A percentile compares a stretch with the other conserved stretches of the same genome.
phyloP scores from a whole-genome alignment of 768 basidiomycete genomes.

The Inosperma sp. region DNA sequence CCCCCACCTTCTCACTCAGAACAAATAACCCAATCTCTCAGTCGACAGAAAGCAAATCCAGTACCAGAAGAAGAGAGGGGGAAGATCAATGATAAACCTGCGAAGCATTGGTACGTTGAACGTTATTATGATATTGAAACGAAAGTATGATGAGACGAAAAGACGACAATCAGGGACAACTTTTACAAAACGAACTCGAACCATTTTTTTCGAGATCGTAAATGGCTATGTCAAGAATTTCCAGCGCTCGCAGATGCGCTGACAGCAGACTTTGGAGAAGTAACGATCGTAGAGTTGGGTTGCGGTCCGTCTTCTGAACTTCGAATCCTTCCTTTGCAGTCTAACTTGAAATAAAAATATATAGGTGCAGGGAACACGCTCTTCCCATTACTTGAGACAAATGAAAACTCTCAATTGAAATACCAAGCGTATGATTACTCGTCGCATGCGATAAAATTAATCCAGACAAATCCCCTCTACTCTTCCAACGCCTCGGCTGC shows the following conservation, averaged over 20 bases:
- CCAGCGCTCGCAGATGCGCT: constrained; percentile 76
- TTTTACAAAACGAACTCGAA: constrained; percentile 83
- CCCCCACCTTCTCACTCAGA: constrained; percentile 77
- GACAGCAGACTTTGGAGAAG: constrained; percentile 71
- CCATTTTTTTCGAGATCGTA: constrained; percentile 93
- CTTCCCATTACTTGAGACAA: constrained; percentile 81
- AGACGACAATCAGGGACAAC: constrained; percentile 63
- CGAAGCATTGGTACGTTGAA: constrained; percentile 58
- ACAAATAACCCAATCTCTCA: constrained; percentile 64
- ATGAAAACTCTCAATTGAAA: constrained; percentile 70
- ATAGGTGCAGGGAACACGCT: constrained; percentile 92
- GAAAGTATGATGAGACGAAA: constrained; percentile 2
- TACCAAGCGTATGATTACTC: constrained; percentile 91
- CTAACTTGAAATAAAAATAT: background rate
- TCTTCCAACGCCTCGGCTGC: constrained; percentile 3
- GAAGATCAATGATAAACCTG: constrained; percentile 69
- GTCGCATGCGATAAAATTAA: constrained; percentile 79
- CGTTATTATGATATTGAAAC: background rate
- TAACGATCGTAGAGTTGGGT: constrained; percentile 81
- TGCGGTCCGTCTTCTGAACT: constrained; percentile 54
- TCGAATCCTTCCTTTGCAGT: background rate
- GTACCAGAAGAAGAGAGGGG: constrained; percentile 69
- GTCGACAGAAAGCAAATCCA: constrained; percentile 64
- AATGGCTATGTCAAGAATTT: constrained; percentile 96
- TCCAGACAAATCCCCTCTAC: constrained; percentile 54